These are phyloP conservation scores for Starmerella vaccinii DNA, from an alignment of 805 yeast species.

Conservation along the genomic window DNA sequence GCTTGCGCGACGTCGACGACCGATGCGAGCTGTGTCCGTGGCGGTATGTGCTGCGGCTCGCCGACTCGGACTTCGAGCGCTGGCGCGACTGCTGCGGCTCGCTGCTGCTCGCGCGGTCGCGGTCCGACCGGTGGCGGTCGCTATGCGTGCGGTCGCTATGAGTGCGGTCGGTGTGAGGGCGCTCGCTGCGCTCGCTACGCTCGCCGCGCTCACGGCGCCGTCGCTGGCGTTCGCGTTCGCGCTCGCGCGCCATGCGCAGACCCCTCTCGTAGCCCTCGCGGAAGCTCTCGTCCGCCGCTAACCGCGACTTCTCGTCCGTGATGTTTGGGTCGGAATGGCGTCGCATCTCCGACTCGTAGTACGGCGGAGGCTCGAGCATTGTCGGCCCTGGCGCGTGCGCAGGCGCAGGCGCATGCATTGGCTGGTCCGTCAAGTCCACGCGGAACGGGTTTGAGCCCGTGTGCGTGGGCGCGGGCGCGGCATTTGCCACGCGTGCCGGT, in stretches of 20 bases:
- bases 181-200: conserved; percentile 7
- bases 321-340: conserved; percentile 20
- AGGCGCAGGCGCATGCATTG: not conserved
- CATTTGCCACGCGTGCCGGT: not conserved
- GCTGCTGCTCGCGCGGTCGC: not conserved
- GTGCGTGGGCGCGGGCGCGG: not conserved
- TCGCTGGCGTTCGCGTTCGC: conserved; percentile 20
- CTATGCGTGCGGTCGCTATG: not conserved
- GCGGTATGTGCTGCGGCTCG: conserved; percentile 5
- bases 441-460: conserved; percentile 14
- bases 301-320: conserved; percentile 20
- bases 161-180: not conserved
- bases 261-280: conserved; percentile 24
- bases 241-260: conserved; percentile 22
- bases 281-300: conserved; percentile 18
- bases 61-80: conserved; percentile 23
- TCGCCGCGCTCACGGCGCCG: conserved; percentile 3
- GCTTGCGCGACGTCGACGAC: conserved; percentile 3
- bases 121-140: not conserved
- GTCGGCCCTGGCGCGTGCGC: not conserved
- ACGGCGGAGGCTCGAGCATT: conserved; percentile 18
- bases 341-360: conserved; percentile 18
- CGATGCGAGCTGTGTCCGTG: conserved; percentile 1
- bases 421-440: conserved; percentile 12
- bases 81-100: conserved; percentile 11